Evolutionary conservation across 2,329 filamentous ascomycete genomes (phyloP).

Genomic region (Ophiostoma montium): DNA sequence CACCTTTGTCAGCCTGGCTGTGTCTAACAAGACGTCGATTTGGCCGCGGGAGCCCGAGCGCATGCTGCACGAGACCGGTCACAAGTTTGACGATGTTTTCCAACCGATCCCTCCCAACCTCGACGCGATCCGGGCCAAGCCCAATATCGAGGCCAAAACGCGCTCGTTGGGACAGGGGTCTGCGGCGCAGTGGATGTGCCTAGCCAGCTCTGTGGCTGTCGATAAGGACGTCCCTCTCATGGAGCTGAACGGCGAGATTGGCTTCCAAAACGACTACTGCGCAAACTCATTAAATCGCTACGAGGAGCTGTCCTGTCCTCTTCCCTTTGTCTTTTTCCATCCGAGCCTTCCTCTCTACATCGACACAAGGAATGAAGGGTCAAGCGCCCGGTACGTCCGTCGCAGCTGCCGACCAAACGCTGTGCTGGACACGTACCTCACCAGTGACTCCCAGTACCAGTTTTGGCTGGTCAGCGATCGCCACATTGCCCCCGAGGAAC

Average conservation of each 20-base stretch:
- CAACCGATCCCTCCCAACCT: constrained; percentile 32
- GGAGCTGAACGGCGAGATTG: constrained; percentile 67
- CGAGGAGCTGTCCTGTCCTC: constrained; percentile 47
- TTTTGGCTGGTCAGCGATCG: constrained; percentile 85
- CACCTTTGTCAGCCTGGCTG: constrained; percentile 59
- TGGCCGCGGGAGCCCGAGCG: constrained; percentile 68
- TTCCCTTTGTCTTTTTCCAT: constrained; percentile 77
- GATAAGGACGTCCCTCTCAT: constrained; percentile 43
- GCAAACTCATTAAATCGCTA: constrained; percentile 51
- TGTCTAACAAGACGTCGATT: constrained; percentile 58
- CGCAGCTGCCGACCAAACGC: constrained; percentile 86
- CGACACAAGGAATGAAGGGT: constrained; percentile 79
- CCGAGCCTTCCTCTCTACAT: constrained; percentile 82
- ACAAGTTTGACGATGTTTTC: constrained; percentile 55
- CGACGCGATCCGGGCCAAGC: constrained; percentile 27
- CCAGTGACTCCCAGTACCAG: constrained; percentile 64
- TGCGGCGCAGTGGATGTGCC: constrained; percentile 55
- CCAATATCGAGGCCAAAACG: constrained; percentile 39
- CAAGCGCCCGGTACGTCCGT: constrained; percentile 72
- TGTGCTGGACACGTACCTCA: constrained; percentile 73
- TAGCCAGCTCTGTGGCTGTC: constrained; percentile 38
- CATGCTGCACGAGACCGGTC: constrained; percentile 53
- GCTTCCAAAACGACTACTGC: constrained; percentile 60
- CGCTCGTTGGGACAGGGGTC: constrained; percentile 31
- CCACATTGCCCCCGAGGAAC: constrained; percentile 50